phyloP scores from a whole-genome alignment of 2,329 filamentous ascomycete species.

The Aureobasidium mangrovei region DNA sequence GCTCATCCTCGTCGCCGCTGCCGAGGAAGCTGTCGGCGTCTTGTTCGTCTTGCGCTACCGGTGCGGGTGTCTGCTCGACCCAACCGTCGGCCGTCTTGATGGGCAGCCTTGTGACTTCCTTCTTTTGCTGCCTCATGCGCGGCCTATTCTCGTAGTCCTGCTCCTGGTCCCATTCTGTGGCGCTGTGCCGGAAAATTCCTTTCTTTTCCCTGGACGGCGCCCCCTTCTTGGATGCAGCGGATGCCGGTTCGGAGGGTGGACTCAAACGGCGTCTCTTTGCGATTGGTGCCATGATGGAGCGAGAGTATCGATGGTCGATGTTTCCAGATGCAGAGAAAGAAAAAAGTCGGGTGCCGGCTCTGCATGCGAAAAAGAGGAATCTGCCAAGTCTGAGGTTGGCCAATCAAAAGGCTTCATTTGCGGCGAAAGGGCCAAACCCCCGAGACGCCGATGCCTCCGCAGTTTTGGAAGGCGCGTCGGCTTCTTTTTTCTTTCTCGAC shows the following conservation, averaged over 20 bases:
- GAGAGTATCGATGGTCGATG: background rate
- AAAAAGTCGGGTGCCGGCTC: background rate
- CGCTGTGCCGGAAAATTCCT: slow-evolving; percentile 43
- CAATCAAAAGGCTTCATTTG: slow-evolving; percentile 7
- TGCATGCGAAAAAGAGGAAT: background rate
- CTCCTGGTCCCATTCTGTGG: slow-evolving; percentile 81
- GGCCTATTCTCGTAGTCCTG: slow-evolving; percentile 79
- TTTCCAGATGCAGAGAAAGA: background rate
- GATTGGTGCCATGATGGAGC: slow-evolving; percentile 37
- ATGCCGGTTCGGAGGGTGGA: slow-evolving; percentile 32
- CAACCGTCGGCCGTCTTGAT: slow-evolving; percentile 77
- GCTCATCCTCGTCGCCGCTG: slow-evolving; percentile 40
- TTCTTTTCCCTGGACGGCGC: slow-evolving; percentile 20
- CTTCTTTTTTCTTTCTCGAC: slow-evolving; percentile 5
- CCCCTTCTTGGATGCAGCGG: slow-evolving; percentile 18
- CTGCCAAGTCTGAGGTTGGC: background rate
- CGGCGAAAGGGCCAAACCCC: slow-evolving; percentile 5
- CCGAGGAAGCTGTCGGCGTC: slow-evolving; percentile 58
- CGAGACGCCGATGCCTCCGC: background rate
- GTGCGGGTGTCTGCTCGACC: slow-evolving; percentile 44
- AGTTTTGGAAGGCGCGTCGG: background rate
- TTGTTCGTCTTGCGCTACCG: slow-evolving; percentile 34
- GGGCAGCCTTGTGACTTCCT: slow-evolving; percentile 67
- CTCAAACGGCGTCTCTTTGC: slow-evolving; percentile 44
- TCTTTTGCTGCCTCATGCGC: slow-evolving; percentile 66